Conservation (phyloP, 768 basidiomycete genomes). For the Kwoniella dejecticola region DNA sequence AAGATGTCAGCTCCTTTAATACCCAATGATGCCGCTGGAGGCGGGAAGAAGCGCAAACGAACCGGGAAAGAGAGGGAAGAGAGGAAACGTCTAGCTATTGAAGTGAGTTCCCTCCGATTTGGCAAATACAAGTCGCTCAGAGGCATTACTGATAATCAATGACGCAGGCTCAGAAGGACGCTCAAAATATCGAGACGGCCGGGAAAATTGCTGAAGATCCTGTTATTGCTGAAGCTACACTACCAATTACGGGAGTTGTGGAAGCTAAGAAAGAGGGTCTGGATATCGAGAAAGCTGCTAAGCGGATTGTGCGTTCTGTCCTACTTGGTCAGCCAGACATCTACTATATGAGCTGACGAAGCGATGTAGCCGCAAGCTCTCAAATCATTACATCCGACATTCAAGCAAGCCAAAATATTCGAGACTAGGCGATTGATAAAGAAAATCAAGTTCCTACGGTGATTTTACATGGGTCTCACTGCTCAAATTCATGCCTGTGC, state of each 20-base stretch:
- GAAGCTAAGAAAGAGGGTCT: neutral
- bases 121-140: neutral
- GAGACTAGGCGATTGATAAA: constrained; percentile 83
- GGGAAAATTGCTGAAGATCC: constrained; percentile 8
- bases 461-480: neutral
- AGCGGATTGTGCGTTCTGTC: constrained; percentile 14
- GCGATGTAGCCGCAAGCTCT: constrained; percentile 68
- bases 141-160: neutral
- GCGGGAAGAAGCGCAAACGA: constrained; percentile 47
- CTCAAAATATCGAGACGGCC: constrained; percentile 9
- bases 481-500: no score
- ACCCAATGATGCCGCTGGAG: neutral
- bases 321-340: neutral
- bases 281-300: constrained; percentile 16
- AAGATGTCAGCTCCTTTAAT: neutral
- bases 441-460: constrained; percentile 73
- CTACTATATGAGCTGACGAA: neutral
- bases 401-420: constrained; percentile 77
- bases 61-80: constrained; percentile 52
- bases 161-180: neutral
- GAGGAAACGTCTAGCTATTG: constrained; percentile 40
- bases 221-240: neutral
- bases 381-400: constrained; percentile 71
- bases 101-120: no score
- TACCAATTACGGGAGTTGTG: neutral